Percentiles rank a stretch among this genome's conserved stretches.
phyloP scores from a whole-genome alignment of 306 rosid species.

The Dalbergia cochinchinensis region DNA sequence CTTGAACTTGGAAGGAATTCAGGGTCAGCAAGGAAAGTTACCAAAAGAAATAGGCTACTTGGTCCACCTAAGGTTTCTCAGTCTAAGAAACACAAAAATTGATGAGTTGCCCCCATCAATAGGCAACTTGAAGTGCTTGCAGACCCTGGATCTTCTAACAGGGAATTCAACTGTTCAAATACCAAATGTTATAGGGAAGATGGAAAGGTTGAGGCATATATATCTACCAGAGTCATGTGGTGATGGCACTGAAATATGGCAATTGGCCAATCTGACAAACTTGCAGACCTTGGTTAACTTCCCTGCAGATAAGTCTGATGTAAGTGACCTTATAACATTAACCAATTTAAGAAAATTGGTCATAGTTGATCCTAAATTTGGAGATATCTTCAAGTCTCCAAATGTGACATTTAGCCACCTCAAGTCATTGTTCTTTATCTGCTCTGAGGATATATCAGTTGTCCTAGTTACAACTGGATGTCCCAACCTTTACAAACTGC shows the following conservation, averaged over 20 bases:
- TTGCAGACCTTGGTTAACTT: constrained; percentile 66
- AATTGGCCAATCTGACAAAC: constrained; percentile 41
- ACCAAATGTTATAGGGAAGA: constrained; percentile 53
- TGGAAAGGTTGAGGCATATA: constrained; percentile 56
- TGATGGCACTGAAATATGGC: constrained; percentile 36
- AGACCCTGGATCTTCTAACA: constrained; percentile 62
- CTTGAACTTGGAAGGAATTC: constrained; percentile 57
- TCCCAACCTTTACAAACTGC: constrained; percentile 54
- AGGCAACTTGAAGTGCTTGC: constrained; percentile 60
- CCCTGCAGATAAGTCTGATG: constrained; percentile 52
- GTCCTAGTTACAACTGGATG: constrained; percentile 46
- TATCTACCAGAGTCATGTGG: constrained; percentile 59
- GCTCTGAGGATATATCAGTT: constrained; percentile 50
- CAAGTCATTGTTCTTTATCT: constrained; percentile 54
- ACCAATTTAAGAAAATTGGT: constrained; percentile 59
- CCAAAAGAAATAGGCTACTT: constrained; percentile 62
- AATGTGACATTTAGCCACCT: constrained; percentile 41
- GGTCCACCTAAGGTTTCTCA: constrained; percentile 55
- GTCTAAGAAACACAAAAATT: constrained; percentile 53
- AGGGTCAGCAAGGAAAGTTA: constrained; percentile 40
- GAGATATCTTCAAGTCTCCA: constrained; percentile 46
- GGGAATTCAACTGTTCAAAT: constrained; percentile 51
- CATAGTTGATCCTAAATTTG: constrained; percentile 51
- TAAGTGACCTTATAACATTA: constrained; percentile 43
- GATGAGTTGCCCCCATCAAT: constrained; percentile 58